These are phyloP conservation scores for Exophiala bonariae DNA, from an alignment of 2,329 filamentous ascomycete genomes.

Conservation along the genomic window DNA sequence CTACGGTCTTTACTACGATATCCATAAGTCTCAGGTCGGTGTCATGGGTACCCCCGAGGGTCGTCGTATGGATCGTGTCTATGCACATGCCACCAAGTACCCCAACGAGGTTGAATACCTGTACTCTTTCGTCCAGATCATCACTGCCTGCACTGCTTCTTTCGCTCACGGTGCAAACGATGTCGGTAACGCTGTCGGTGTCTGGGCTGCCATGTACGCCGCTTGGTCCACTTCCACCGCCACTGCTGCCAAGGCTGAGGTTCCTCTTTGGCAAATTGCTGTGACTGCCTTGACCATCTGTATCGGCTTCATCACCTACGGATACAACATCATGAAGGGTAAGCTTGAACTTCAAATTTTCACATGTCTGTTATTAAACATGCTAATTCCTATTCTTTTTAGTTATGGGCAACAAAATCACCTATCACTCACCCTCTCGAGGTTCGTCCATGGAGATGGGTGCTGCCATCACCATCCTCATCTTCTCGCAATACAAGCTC, in stretches of 20 bases:
- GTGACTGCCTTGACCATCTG: conserved; percentile 66
- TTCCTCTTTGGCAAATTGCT: conserved; percentile 75
- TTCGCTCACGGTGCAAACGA: conserved; percentile 73
- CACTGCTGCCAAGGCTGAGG: conserved; percentile 61
- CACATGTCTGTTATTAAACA: background rate
- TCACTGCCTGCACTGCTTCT: conserved; percentile 53
- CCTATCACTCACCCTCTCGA: conserved; percentile 63
- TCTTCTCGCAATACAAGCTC: conserved; percentile 74
- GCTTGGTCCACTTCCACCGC: conserved; percentile 66
- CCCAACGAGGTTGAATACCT: conserved; percentile 68
- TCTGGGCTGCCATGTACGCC: conserved; percentile 69
- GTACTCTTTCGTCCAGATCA: conserved; percentile 55
- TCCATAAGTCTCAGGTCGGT: conserved; percentile 73
- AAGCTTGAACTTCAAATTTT: conserved; percentile 29
- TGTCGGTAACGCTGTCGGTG: conserved; percentile 69
- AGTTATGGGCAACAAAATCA: conserved; percentile 82
- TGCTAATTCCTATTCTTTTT: conserved; percentile 20
- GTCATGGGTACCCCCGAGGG: conserved; percentile 72
- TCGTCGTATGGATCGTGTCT: conserved; percentile 68
- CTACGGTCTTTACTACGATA: conserved; percentile 80
- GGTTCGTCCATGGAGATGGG: conserved; percentile 77
- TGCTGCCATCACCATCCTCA: conserved; percentile 71
- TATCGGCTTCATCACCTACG: conserved; percentile 70
- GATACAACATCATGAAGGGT: conserved; percentile 84
- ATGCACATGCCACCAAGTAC: conserved; percentile 64